Conservation (phyloP, 352 stramenopile species). For the Sclerospora graminicola region DNA sequence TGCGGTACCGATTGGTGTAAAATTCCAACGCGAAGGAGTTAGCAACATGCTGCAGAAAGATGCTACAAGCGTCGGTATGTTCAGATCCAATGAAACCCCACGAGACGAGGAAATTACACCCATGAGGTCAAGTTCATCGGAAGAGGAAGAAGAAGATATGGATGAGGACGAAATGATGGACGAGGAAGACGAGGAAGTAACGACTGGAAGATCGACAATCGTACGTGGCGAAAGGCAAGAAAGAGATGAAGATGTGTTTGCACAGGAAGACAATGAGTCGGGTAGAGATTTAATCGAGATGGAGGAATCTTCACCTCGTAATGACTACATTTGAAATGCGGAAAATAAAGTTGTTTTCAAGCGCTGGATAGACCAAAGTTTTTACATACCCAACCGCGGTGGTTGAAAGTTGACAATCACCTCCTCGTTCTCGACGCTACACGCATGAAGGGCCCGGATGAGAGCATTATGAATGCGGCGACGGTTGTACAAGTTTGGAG, state of each 20-base stretch:
- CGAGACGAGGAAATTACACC: constrained; percentile 4
- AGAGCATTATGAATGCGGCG: too few species aligned
- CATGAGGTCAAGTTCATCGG: constrained; percentile 22
- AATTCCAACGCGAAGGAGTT: constrained; percentile 34
- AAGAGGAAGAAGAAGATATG: constrained; percentile 32
- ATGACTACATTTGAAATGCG: too few species aligned
- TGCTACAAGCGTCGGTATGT: neutral
- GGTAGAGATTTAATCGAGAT: constrained; percentile 36
- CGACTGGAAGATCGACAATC: constrained; percentile 15
- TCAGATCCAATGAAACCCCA: neutral
- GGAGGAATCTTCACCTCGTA: constrained; percentile 15
- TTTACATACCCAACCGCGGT: too few species aligned
- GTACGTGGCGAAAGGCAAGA: constrained; percentile 16
- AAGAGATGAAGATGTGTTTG: constrained; percentile 22
- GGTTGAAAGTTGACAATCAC: too few species aligned
- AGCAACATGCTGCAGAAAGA: constrained; percentile 5
- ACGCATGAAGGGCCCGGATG: too few species aligned
- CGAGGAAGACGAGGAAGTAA: constrained; percentile 18
- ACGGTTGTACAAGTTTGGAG: too few species aligned
- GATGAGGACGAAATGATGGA: constrained; percentile 28
- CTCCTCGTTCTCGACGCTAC: too few species aligned
- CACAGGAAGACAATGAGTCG: constrained; percentile 16
- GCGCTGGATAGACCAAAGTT: too few species aligned
- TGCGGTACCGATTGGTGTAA: constrained; percentile 42
- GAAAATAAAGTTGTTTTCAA: too few species aligned